Percentiles rank a stretch among this genome's conserved stretches.
phyloP scores from a whole-genome alignment of 2,329 filamentous ascomycete species.

The Arthrobotrys iridis region DNA sequence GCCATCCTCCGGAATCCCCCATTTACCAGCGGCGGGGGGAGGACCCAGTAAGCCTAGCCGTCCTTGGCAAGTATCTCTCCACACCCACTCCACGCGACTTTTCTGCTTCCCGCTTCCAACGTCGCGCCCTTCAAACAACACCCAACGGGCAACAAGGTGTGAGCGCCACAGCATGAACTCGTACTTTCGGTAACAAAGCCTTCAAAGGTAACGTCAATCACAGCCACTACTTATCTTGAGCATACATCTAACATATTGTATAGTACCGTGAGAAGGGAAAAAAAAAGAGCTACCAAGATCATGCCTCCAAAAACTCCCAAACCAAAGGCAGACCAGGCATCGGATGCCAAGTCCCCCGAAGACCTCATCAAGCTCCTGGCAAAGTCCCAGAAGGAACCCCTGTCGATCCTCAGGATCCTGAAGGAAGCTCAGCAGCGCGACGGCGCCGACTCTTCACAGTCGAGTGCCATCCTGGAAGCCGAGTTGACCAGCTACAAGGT shows the following conservation, averaged over 20 bases:
- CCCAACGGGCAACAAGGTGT: not conserved
- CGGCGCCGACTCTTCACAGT: constrained; percentile 71
- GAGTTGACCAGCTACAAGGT: constrained; percentile 88
- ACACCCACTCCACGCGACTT: constrained; percentile 5
- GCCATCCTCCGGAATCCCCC: not conserved
- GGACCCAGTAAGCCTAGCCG: not conserved
- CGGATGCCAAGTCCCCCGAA: constrained; percentile 46
- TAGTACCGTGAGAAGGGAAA: not conserved
- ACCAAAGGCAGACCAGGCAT: constrained; percentile 13
- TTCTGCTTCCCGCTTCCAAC: constrained; percentile 6
- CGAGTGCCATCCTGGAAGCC: constrained; percentile 79
- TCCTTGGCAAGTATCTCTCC: constrained; percentile 20
- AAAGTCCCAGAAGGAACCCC: constrained; percentile 39
- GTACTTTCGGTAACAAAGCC: no score
- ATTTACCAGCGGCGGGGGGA: not conserved
- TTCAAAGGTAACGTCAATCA: not conserved
- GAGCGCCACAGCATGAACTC: not conserved
- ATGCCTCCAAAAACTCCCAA: constrained; percentile 32
- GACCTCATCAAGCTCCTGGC: constrained; percentile 45
- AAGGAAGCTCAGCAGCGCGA: constrained; percentile 74
- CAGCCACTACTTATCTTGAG: not conserved
- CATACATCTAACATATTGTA: not conserved
- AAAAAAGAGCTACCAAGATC: not conserved
- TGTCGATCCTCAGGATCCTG: constrained; percentile 54
- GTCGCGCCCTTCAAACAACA: constrained; percentile 42